Base-by-base conservation (phyloP, 2,329 filamentous ascomycete genomes). In the Mycosphaerella arachidis region DNA sequence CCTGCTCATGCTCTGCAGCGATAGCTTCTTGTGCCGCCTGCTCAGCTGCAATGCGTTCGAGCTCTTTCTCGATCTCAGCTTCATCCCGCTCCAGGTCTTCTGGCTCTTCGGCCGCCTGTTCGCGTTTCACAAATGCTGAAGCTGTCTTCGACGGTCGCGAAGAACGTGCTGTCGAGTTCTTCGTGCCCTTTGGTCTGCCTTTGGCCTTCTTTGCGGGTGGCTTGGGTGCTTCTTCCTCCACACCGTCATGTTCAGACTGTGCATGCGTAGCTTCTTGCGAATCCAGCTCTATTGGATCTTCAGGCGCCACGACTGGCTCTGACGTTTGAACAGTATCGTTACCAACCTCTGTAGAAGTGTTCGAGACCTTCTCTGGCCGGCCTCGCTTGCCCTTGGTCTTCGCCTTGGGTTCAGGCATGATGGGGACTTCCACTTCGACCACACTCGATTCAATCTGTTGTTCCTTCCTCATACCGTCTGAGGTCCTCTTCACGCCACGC, bases 401-500 rank as follows among this genome's bases (percentile, higher is more conserved):
- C 12, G 73, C 65, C 51, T 75, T 76, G 6, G 69, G 60, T n/a
- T 63, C 58, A 29, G 64, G 61, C 16, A 52, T 52, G 3, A 31
- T 50, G 50, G 8, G 65, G 60, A 33, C 63, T 27, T 71, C 65
- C n/a, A 64, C 58, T 6, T 67, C 52, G n/a, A 69, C 53, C 4
- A 69, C 48, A 53, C 63, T 70, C 18, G 55, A 61, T 43, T 63
- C 63, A 30, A 58, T 29, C 9, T 67, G 63, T 50, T 55, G 55
- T 57, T 70, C 59, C 59, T 75, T 75, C 10, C 61, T 55, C 35
- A 66, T 48, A 4, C 75, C 75, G 53, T 77, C 73, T 52, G 75
- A 77, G 4, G 68, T 73, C 12, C 76, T 68, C 65, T 78, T 78
- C 13, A 66, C 60, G 10, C 73, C 73, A 9, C 72, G 67, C 57